phyloP scores from a whole-genome alignment of 148 eudicot species.

The Limonium bicolor region DNA sequence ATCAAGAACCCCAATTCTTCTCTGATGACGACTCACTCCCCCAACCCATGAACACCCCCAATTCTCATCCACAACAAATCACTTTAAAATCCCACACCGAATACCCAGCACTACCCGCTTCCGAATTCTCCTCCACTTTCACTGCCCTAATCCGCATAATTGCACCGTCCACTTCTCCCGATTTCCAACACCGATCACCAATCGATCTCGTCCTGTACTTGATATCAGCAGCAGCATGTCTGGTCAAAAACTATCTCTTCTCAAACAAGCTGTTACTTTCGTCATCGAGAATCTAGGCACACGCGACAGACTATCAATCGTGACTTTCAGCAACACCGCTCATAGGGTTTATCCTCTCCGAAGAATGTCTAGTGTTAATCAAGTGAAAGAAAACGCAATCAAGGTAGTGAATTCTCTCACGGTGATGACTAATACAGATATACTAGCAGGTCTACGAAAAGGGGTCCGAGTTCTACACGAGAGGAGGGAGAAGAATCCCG shows the following conservation, averaged over 20 bases:
- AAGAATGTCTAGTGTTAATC: conserved; percentile 56
- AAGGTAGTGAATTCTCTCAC: conserved; percentile 51
- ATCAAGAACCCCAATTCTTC: too few relatives aligned
- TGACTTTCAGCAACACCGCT: conserved; percentile 46
- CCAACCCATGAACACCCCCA: too few relatives aligned
- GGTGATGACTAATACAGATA: conserved; percentile 13
- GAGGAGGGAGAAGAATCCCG: conserved; percentile 51
- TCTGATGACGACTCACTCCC: too few relatives aligned
- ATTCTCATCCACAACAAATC: too few relatives aligned
- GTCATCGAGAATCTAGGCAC: conserved; percentile 53
- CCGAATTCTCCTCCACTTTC: conserved; percentile 51
- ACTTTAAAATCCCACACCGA: too few relatives aligned
- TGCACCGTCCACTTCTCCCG: conserved; percentile 9
- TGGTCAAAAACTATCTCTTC: conserved; percentile 13
- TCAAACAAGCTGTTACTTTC: conserved; percentile 41
- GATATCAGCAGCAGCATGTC: conserved; percentile 55
- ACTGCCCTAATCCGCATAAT: neutral
- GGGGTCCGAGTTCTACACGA: conserved; percentile 66
- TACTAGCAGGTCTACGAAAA: conserved; percentile 41
- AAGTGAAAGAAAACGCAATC: conserved; percentile 44
- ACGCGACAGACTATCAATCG: conserved; percentile 62
- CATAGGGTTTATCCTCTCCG: conserved; percentile 50
- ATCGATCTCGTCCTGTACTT: conserved; percentile 67
- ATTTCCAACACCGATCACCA: conserved; percentile 59
- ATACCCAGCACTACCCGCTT: too few relatives aligned